Evolutionary conservation across 1,284 basidiomycete genomes (phyloP), one percentile per base, ranked within the genome.

Genomic region (Naganishia sp.): DNA sequence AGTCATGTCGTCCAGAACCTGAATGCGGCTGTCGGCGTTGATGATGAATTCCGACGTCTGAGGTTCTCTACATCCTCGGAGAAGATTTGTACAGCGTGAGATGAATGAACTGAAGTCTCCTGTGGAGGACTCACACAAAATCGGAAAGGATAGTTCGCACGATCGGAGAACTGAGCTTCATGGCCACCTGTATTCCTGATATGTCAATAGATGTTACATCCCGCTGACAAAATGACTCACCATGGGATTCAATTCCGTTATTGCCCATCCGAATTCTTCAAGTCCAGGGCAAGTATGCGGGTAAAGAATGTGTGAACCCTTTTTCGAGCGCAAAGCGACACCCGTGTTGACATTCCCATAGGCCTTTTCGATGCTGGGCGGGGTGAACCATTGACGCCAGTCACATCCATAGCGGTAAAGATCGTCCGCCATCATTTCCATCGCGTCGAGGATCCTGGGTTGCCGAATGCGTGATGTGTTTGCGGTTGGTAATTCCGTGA

Each of bases 1-100:
- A 53, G 77, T 75, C 74, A 90, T 86, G 28, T 81, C 84, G 65
- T 88, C 74, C 21, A 77, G 66, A 46, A 78, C 74, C 55, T 78
- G 77, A 49, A 71, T 70, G 15, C 70, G 64, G 31, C 61, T 66
- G 46, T 70, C 52, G 15, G 67, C 67, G 43, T 68, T 53, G 46
- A 70, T 66, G 52, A 42, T 50, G 25, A 70, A 55, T 33, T 70
- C 64, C 7, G 23, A 48, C 23, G 45, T 39, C 6, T 39, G 36
- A 10, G 36, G 36, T 7, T 39, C 36, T 10, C 36, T 39, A 39
- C 36, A 13, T 39, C 28, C 28, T 28, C 28, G 28, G 5, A 28
- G 5, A 28, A 28, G 28, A 28, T 28, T 28, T 28, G 28, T 28
- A 28, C 1, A 28, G 28, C 28, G 2, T 28, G 28, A 28, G 28